These are phyloP conservation scores for Cudoniella acicularis DNA, from an alignment of 495 filamentous ascomycete genomes.

Conservation along the genomic window DNA sequence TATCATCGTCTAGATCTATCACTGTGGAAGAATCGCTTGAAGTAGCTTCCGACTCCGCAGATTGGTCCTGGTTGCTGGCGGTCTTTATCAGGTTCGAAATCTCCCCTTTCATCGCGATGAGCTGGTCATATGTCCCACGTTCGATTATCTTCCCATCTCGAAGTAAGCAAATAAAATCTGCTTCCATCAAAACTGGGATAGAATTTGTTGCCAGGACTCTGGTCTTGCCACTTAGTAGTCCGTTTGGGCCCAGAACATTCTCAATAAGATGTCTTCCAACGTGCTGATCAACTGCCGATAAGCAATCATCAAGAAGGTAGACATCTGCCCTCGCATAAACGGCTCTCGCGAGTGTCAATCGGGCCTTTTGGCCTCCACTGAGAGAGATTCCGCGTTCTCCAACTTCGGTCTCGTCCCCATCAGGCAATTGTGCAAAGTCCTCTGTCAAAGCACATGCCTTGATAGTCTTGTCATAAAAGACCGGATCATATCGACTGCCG, in stretches of 20 bases:
- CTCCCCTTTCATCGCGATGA: conserved; percentile 90
- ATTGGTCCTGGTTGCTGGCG: conserved; percentile 58
- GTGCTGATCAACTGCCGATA: conserved; percentile 97
- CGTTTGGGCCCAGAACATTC: conserved; percentile 81
- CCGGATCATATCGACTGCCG: conserved; percentile 89
- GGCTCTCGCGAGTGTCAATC: conserved; percentile 89
- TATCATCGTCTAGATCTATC: conserved; percentile 40
- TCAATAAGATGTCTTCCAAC: conserved; percentile 94
- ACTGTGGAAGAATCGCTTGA: conserved; percentile 54
- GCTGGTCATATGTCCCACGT: conserved; percentile 81
- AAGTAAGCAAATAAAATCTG: conserved; percentile 79
- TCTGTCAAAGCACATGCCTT: conserved; percentile 90
- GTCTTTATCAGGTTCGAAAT: conserved; percentile 83
- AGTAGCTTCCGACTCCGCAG: conserved; percentile 44
- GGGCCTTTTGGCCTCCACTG: conserved; percentile 94
- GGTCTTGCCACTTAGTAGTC: conserved; percentile 81
- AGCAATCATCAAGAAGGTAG: conserved; percentile 88
- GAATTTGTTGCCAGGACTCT: conserved; percentile 95
- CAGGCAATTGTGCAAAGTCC: conserved; percentile 88
- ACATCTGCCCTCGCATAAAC: conserved; percentile 98
- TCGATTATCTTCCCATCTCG: conserved; percentile 82
- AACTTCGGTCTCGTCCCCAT: conserved; percentile 95
- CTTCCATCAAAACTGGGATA: conserved; percentile 84
- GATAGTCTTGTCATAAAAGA: conserved; percentile 91
- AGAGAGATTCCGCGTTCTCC: conserved; percentile 96